These are phyloP conservation scores for Clonostachys sp. DNA, from an alignment of 2,329 filamentous ascomycete species.

Conservation along the genomic window DNA sequence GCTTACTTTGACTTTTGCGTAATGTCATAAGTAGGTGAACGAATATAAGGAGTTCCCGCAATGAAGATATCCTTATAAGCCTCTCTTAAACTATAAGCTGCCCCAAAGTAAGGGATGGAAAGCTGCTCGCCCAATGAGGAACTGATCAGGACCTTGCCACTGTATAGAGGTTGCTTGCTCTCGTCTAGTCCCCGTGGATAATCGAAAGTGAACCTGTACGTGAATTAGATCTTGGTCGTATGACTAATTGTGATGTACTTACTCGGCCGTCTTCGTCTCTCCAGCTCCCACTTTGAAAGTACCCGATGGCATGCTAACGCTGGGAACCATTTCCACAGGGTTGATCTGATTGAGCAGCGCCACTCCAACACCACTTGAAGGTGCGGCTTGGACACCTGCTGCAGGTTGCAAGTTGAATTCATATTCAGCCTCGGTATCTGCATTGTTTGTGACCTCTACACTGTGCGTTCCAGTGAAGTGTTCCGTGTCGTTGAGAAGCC, in stretches of 20 bases:
- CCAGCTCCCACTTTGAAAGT: slow-evolving; percentile 14
- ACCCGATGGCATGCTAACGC: slow-evolving; percentile 4
- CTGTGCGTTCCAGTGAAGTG: slow-evolving; percentile 19
- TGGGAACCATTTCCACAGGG: slow-evolving; percentile 7
- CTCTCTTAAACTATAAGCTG: slow-evolving; percentile 11
- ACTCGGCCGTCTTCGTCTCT: slow-evolving; percentile 12
- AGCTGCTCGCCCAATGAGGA: slow-evolving; percentile 21
- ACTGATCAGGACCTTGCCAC: slow-evolving; percentile 22
- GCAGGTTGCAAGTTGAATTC: slow-evolving; percentile 19
- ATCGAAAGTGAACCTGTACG: slow-evolving; percentile 15
- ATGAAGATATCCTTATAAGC: slow-evolving; percentile 10
- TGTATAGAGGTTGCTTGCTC: slow-evolving; percentile 23
- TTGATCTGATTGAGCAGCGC: slow-evolving; percentile 23
- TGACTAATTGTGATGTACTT: too few relatives aligned
- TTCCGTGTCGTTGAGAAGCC: slow-evolving; percentile 37
- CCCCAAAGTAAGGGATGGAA: slow-evolving; percentile 17
- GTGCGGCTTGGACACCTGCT: slow-evolving; percentile 29
- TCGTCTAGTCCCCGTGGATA: slow-evolving; percentile 14
- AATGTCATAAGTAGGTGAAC: slow-evolving; percentile 2
- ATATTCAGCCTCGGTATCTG: slow-evolving; percentile 24
- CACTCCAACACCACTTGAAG: slow-evolving; percentile 9
- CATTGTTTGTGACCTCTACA: slow-evolving; percentile 29
- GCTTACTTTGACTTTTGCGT: not conserved
- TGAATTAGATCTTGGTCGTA: too few relatives aligned
- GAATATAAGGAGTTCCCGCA: slow-evolving; percentile 3